A percentile compares a stretch with the other conserved stretches of the same genome.
These are phyloP conservation scores for Aurantiochytrium sp. DNA, from an alignment of 108 stramenopile species.

Conservation along the genomic window DNA sequence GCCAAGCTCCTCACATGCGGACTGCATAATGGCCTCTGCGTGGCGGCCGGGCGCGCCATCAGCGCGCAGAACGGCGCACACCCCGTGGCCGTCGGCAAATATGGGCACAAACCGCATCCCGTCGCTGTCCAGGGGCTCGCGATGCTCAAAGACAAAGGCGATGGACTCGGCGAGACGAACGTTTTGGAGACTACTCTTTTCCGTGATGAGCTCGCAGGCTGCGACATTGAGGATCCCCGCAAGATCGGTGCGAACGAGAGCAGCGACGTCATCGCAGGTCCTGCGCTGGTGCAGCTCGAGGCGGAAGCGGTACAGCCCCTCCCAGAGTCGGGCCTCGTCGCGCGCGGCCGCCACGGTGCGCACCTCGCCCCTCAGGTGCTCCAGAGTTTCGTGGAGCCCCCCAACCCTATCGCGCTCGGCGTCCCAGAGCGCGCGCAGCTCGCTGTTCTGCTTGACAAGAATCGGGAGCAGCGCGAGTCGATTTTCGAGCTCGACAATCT, in stretches of 20 bases:
- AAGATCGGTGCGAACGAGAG: not conserved
- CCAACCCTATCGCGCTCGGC: not conserved
- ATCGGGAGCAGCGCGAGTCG: not conserved
- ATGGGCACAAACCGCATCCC: not conserved
- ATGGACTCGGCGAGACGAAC: not conserved
- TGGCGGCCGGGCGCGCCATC: not conserved
- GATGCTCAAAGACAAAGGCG: not conserved
- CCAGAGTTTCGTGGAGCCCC: not conserved
- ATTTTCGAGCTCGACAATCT: not conserved
- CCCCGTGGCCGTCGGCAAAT: not conserved
- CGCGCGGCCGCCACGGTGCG: not conserved
- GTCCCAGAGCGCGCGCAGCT: not conserved
- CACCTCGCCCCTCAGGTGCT: not conserved
- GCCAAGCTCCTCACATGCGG: not conserved
- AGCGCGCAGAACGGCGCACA: not conserved
- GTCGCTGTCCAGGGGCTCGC: not conserved
- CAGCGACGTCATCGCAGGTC: not conserved
- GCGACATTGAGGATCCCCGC: not conserved
- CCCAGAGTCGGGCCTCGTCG: not conserved
- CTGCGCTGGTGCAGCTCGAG: not conserved
- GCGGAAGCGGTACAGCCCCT: not conserved
- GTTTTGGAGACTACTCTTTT: not conserved
- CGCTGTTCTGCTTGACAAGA: not conserved
- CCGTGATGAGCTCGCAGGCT: not conserved
- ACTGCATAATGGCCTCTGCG: not conserved